Evolutionary conservation across 2,329 filamentous ascomycete genomes (phyloP), one percentile per base, ranked within the genome.

Genomic region (Lasiodiplodia hormozganensis): DNA sequence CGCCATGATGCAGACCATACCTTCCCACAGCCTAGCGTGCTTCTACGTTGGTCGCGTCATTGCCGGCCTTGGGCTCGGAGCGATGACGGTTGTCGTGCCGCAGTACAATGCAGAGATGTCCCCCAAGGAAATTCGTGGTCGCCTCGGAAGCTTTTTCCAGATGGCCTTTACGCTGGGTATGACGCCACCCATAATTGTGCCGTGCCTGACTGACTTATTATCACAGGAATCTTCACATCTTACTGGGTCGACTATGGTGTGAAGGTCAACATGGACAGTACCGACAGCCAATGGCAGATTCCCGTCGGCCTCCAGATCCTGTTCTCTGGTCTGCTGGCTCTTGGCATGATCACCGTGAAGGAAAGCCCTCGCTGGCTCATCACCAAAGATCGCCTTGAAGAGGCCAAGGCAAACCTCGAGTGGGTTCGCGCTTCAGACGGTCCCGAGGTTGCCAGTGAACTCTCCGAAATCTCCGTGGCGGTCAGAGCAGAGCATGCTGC

Each of bases 301-400:
- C 86, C 85, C 1, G 82, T 88, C 65, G 85, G 83, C 0, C 71
- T 78, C 14, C 77, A 79, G 62, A 74, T 76, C 67, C 67, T 78
- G 21, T 76, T 77, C n/a, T 76, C 72, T 1, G 71, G 74, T 18
- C 58, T 77, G 28, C 74, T 79, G 21, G 74, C 76, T 58, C 60
- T 73, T 54, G 74, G 72, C 62, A 74, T 78, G 72, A 68, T 77
- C 58, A 75, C 76, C 36, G 66, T 74, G 5, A 70, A 71, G n/a
- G 70, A 74, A 36, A 89, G 83, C 60, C 89, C 89, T 1, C 84
- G 90, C 51, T 92, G 89, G 89, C 81, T 92, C 4, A 89, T 89
- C 10, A 84, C 85, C 18, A 84, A 88, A 71, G 89, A 88, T 70
- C 83, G 86, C 0, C 88, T 88, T 80, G 87, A 90, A n/a, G 85